Evolutionary conservation across 176 grass and related monocot species (phyloP).

Genomic region (Ampelocalamus luodianensis): DNA sequence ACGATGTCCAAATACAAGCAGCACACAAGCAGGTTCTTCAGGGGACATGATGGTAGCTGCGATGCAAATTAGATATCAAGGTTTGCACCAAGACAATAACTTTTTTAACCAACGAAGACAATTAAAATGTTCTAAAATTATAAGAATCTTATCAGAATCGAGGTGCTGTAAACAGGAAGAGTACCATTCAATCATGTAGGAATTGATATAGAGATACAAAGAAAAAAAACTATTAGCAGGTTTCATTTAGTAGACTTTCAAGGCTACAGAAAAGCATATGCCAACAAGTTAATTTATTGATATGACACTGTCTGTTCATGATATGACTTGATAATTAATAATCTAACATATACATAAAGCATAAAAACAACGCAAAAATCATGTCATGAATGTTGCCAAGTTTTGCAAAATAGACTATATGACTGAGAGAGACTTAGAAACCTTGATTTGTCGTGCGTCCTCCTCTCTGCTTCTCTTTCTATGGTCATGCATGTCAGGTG

Average conservation of each 20-base stretch:
- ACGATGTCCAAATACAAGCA: neutral
- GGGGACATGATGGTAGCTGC: neutral
- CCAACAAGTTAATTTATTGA: slow-evolving; percentile 18
- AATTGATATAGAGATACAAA: slow-evolving; percentile 15
- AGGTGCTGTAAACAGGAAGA: slow-evolving; percentile 18
- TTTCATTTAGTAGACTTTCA: neutral
- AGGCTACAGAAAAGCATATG: slow-evolving; percentile 3
- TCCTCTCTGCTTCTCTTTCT: slow-evolving; percentile 65
- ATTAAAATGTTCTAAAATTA: neutral
- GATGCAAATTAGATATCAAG: neutral
- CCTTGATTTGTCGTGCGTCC: slow-evolving; percentile 58
- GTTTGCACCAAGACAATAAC: neutral
- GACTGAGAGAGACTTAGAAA: slow-evolving; percentile 24
- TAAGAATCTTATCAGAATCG: neutral
- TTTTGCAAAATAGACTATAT: slow-evolving; percentile 26
- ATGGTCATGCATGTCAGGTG: slow-evolving; percentile 47
- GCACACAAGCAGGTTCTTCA: neutral
- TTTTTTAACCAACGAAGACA: neutral
- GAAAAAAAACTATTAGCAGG: neutral
- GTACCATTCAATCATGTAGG: neutral
- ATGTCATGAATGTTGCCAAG: neutral
- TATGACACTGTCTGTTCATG: slow-evolving; percentile 8
- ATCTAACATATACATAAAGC: slow-evolving; percentile 1
- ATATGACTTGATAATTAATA: slow-evolving; percentile 10
- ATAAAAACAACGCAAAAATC: neutral